A percentile compares a stretch with the other conserved stretches of the same genome.
Conservation (phyloP, 2,329 filamentous ascomycete genomes). For the Drechslerella coelobrocha region DNA sequence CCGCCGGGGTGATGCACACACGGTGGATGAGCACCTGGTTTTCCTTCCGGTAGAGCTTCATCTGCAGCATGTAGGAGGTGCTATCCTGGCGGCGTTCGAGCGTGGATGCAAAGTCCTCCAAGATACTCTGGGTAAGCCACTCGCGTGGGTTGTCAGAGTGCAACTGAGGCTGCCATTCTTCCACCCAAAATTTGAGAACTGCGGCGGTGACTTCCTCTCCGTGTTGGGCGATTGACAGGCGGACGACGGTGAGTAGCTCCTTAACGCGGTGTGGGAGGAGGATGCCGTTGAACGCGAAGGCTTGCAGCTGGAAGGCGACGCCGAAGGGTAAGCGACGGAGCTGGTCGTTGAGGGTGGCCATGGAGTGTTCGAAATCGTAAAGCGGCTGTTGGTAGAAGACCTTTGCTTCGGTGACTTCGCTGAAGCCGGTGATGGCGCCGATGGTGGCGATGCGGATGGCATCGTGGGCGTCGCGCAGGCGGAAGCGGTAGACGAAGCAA, state of each 20-base stretch:
- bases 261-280: slow-evolving; percentile 66
- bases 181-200: slow-evolving; percentile 65
- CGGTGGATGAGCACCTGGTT: slow-evolving; percentile 65
- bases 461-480: slow-evolving; percentile 54
- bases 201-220: slow-evolving; percentile 55
- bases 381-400: slow-evolving; percentile 15
- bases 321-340: slow-evolving; percentile 60
- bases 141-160: slow-evolving; percentile 65
- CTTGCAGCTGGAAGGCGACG: slow-evolving; percentile 69
- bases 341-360: slow-evolving; percentile 57
- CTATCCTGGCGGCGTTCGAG: slow-evolving; percentile 53
- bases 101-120: slow-evolving; percentile 57
- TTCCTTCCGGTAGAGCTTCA: slow-evolving; percentile 52
- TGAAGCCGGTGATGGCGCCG: slow-evolving; percentile 44
- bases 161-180: slow-evolving; percentile 64
- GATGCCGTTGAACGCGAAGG: slow-evolving; percentile 69
- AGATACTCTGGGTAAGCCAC: slow-evolving; percentile 60
- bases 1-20: slow-evolving; percentile 67
- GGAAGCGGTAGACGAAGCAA: slow-evolving; percentile 64
- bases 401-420: background rate
- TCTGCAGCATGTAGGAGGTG: slow-evolving; percentile 43
- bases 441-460: slow-evolving; percentile 54
- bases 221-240: slow-evolving; percentile 4
- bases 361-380: slow-evolving; percentile 51
- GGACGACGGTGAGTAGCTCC: slow-evolving; percentile 61